phyloP scores from a whole-genome alignment of 257 asterid species.

The Penstemon newberryi region DNA sequence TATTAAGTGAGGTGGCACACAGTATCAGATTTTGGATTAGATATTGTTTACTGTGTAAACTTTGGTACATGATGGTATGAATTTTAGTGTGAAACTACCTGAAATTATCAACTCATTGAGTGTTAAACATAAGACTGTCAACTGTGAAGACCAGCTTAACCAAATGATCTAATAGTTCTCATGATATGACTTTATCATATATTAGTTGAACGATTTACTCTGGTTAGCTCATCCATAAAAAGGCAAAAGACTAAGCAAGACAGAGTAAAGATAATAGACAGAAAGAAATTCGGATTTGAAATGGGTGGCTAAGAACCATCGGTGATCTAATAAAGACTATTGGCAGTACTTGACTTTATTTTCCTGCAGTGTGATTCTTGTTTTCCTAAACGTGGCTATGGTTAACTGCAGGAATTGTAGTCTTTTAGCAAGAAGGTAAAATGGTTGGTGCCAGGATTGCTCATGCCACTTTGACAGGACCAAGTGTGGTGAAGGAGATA shows the following conservation, averaged over 20 bases:
- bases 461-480: slow-evolving; percentile 72
- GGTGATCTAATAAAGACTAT: neutral
- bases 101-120: neutral
- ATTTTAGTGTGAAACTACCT: neutral
- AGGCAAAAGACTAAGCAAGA: too few relatives aligned
- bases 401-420: slow-evolving; percentile 34
- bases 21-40: neutral
- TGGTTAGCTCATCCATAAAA: too few relatives aligned
- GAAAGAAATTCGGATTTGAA: too few relatives aligned
- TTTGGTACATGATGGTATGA: too few relatives aligned
- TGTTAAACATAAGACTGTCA: neutral
- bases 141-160: neutral
- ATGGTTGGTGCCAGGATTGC: slow-evolving; percentile 75
- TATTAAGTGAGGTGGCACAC: neutral
- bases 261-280: too few relatives aligned
- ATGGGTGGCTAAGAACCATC: too few relatives aligned
- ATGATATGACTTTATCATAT: neutral
- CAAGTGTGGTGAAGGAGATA: slow-evolving; percentile 76
- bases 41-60: too few relatives aligned
- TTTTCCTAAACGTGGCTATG: neutral
- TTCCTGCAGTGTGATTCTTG: neutral
- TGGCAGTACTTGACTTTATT: neutral
- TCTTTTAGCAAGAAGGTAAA: slow-evolving; percentile 25
- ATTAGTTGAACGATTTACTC: neutral
- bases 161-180: slow-evolving; percentile 1